Base-by-base conservation (phyloP, 1,139 yeast species). In the Ogataea hybrid region DNA sequence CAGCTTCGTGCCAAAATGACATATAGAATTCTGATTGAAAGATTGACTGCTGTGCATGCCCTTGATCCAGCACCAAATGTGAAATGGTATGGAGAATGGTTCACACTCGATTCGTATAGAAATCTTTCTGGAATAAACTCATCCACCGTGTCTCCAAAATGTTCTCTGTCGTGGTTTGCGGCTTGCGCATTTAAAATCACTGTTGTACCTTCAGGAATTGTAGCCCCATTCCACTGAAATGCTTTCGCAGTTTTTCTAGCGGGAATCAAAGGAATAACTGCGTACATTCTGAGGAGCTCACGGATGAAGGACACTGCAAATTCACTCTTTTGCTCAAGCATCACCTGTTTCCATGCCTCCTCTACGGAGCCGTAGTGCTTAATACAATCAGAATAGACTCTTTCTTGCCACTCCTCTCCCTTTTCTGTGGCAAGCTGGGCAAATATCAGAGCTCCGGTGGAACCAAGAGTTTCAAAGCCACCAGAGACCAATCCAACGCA, bases 161-260 rank as follows among this genome's bases (percentile, higher is more conserved):
- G 61, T 2, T 44, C 39, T 0, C 63, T 58, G 52, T 82, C 88
- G 57, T 81, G 84, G 53, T 82, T 81, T 2, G 83, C 87, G 1
- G 82, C 79, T 54, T 68, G 79, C 0, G 85, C 74, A 54, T 83
- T 82, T 75, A 83, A 71, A 30, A 80, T 62, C 37, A 82, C 56
- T 0, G 71, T 67, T 0, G 84, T 74, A 2, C 74, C 73, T 8
- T 61, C 52, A 0, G 87, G 87, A 12, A 82, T 73, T 0, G 58
- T 45, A 0, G 62, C 60, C 12, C 64, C 61, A 6, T 60, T 56
- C 54, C 68, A 72, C 1, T 48, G 32, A 16, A 82, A 70, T 9
- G 63, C 65, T 38, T 67, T 71, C 9, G 79, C 70, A 1, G 82
- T 74, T 18, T 66, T 64, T 40, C 89, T 62, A 0, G 90, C 87